Percentiles rank a stretch among this genome's conserved stretches.
These are phyloP conservation scores for Entomortierella lignicola DNA, from an alignment of 192 early-diverging fungal genomes.

Conservation along the genomic window DNA sequence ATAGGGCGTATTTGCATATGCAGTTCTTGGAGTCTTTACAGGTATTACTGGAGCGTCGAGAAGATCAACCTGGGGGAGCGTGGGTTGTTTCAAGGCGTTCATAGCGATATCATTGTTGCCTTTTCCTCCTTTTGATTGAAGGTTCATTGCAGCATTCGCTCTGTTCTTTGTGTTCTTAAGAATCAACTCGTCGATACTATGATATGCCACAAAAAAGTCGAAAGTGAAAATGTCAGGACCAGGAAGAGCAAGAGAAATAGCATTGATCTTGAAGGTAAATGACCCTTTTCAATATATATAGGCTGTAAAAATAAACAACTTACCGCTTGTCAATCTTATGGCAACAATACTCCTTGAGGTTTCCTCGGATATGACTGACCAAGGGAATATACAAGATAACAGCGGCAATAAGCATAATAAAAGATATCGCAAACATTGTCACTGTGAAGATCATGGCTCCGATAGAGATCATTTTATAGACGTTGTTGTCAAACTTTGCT, in stretches of 20 bases:
- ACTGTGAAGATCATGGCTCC: constrained; percentile 72
- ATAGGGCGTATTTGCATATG: constrained; percentile 6
- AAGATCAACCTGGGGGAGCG: constrained; percentile 35
- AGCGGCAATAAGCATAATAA: constrained; percentile 68
- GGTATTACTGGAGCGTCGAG: constrained; percentile 16
- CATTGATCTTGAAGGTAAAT: too few relatives aligned
- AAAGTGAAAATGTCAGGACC: too few relatives aligned
- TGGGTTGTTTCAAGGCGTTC: constrained; percentile 26
- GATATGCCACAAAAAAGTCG: constrained; percentile 5
- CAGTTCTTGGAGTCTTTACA: constrained; percentile 13
- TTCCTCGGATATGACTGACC: constrained; percentile 81
- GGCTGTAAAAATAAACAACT: neutral
- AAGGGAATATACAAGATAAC: constrained; percentile 82
- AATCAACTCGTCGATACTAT: constrained; percentile 44
- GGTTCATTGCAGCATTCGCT: constrained; percentile 12
- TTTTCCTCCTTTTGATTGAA: constrained; percentile 25
- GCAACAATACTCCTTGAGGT: constrained; percentile 90
- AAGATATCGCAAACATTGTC: constrained; percentile 67
- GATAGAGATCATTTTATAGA: constrained; percentile 37
- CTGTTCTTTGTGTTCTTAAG: constrained; percentile 38
- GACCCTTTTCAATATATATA: neutral
- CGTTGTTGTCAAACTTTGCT: neutral
- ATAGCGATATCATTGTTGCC: constrained; percentile 27
- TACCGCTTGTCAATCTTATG: constrained; percentile 93
- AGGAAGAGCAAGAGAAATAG: too few relatives aligned